Evolutionary conservation across 2,329 filamentous ascomycete genomes (phyloP).

Genomic region (Stemphylium vesicarium): DNA sequence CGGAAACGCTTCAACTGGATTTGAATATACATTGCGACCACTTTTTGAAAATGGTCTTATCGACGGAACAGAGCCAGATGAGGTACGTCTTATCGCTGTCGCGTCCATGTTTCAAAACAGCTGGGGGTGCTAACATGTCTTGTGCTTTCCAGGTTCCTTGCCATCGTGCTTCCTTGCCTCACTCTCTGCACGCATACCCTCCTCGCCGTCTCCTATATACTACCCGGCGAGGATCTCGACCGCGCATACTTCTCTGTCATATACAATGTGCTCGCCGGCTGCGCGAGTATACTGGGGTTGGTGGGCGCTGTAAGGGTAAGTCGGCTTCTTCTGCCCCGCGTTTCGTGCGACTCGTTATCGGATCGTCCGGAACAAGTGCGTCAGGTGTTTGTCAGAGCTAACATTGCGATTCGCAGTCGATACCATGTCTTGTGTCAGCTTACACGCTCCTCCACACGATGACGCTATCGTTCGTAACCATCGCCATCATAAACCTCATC

Average conservation of each 20-base stretch:
- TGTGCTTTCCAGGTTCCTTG: constrained; percentile 29
- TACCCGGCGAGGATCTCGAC: constrained; percentile 36
- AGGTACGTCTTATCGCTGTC: constrained; percentile 7
- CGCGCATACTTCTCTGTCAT: constrained; percentile 40
- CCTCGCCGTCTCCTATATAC: constrained; percentile 30
- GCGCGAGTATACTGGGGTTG: constrained; percentile 51
- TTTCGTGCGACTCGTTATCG: not conserved
- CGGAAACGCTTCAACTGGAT: not conserved
- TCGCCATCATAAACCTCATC: constrained; percentile 33
- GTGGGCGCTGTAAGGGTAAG: constrained; percentile 54
- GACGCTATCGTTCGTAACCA: constrained; percentile 36
- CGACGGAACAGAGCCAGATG: constrained; percentile 13
- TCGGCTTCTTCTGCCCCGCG: constrained; percentile 7
- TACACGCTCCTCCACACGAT: constrained; percentile 36
- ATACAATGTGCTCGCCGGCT: constrained; percentile 51
- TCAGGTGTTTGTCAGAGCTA: constrained; percentile 14
- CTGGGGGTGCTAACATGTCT: constrained; percentile 3
- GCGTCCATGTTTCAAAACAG: not conserved
- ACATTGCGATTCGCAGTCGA: constrained; percentile 25
- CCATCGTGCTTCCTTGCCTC: constrained; percentile 34
- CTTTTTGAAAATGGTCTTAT: constrained; percentile 1
- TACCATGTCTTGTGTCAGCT: constrained; percentile 31
- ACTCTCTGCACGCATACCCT: constrained; percentile 37
- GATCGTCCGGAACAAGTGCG: not conserved
- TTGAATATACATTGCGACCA: not conserved